Base-by-base conservation (phyloP, 2,329 filamentous ascomycete genomes). In the Elsinoe necatrix region DNA sequence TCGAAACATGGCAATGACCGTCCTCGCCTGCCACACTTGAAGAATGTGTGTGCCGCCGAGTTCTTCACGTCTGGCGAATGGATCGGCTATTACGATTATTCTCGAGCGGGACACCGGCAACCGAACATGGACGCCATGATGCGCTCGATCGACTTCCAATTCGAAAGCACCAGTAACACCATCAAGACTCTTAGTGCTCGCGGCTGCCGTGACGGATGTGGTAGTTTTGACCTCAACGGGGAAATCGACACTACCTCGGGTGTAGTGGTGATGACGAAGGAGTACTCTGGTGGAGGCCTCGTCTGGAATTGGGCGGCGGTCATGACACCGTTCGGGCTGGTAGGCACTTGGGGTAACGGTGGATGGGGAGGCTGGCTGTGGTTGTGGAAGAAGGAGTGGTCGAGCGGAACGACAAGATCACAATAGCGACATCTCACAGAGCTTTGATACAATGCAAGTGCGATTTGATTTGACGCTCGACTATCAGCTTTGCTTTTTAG, bases 311-410 rank as follows among this genome's bases (percentile, higher is more conserved):
- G 48, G 48, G 23, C n/a, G 11, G 31, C 31, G 16, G 48, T 52
- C 29, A 52, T 52, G 48, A 52, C 31, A 27, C 48, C 48, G 3
- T 52, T 52, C 20, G 48, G 48, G 2, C 31, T 52, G 7, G 31
- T 52, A 5, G 31, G 48, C n/a, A 23, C n/a, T 31, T 52, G 48
- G 48, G 48, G 48, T 2, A 14, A 7, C 4, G 16, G 7, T 14
- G 18, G 4, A 9, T 52, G 48, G 48, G 48, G 48, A 4, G 48
- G 48, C 1, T 52, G 48, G 48, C 14, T 52, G 7, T 52, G 31
- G 29, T 39, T 52, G 31, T 52, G 48, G 48, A 52, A 52, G 48
- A 52, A 34, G 16, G 45, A 50, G 27, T 50, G 45, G 45, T 45
- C 41, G 39, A 20, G 20, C 1, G 11, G 11, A 3, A 42, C 37